Conservation (phyloP, 2,329 filamentous ascomycete species). For the Botryotinia convoluta region DNA sequence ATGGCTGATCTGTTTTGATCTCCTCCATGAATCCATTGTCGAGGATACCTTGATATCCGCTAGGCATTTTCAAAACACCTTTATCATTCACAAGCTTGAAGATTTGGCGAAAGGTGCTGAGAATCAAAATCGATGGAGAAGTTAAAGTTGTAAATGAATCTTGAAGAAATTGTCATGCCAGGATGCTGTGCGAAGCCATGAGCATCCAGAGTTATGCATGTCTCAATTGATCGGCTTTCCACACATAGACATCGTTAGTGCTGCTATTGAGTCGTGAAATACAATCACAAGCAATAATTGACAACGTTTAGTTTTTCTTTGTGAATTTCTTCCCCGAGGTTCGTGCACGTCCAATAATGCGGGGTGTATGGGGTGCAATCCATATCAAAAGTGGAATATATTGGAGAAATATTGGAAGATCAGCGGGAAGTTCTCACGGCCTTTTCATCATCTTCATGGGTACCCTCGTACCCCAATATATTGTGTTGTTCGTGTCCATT, state of each 20-base stretch:
- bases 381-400: not conserved
- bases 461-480: not conserved
- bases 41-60: constrained; percentile 16
- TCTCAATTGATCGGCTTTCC: not conserved
- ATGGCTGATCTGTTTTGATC: constrained; percentile 13
- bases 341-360: constrained; percentile 10
- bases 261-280: not conserved
- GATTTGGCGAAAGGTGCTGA: not conserved
- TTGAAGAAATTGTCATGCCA: not conserved
- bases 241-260: not conserved
- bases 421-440: not conserved
- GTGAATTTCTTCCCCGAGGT: not conserved
- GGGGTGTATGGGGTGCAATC: not conserved
- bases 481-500: not conserved
- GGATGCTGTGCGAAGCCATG: not conserved
- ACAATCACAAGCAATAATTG: constrained; percentile 13
- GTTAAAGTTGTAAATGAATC: not conserved
- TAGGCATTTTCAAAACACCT: constrained; percentile 5
- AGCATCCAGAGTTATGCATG: not conserved
- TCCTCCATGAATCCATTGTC: constrained; percentile 16
- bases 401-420: not conserved
- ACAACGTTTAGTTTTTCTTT: not conserved
- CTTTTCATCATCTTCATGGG: not conserved
- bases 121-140: not conserved
- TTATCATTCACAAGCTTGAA: not conserved